phyloP scores from a whole-genome alignment of 306 rosid genomes.

The Quercus suber region DNA sequence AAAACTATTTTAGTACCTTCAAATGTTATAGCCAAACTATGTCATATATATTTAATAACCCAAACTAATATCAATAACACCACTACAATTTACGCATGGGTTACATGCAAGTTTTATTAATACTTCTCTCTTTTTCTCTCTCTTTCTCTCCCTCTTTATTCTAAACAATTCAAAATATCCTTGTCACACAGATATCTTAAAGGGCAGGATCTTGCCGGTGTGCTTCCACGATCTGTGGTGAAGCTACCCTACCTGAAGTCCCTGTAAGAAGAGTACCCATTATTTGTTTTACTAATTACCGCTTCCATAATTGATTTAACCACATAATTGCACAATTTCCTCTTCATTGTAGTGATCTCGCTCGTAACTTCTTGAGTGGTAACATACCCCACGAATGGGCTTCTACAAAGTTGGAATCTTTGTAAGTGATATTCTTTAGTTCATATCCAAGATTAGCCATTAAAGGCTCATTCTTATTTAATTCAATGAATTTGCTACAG shows the following conservation, averaged over 20 bases:
- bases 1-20: no score
- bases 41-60: no score
- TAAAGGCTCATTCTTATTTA: not conserved
- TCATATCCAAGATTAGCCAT: not conserved
- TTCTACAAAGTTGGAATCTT: slow-evolving; percentile 24
- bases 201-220: slow-evolving; percentile 31
- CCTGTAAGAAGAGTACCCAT: slow-evolving; percentile 10
- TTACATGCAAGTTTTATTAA: no score
- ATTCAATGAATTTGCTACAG: not conserved
- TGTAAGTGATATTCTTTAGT: slow-evolving; percentile 15
- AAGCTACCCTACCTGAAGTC: slow-evolving; percentile 22
- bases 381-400: slow-evolving; percentile 24
- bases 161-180: not conserved
- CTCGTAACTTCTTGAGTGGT: slow-evolving; percentile 21
- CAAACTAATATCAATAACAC: no score
- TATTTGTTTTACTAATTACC: not conserved
- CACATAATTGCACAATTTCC: not conserved
- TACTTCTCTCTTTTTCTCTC: no score
- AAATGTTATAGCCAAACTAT: no score
- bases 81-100: no score
- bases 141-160: no score
- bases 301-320: not conserved
- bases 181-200: not conserved
- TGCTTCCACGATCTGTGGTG: slow-evolving; percentile 23
- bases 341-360: slow-evolving; percentile 9